Evolutionary conservation across 148 eudicot genomes (phyloP).

Genomic region (Chenopodium berlandieri): DNA sequence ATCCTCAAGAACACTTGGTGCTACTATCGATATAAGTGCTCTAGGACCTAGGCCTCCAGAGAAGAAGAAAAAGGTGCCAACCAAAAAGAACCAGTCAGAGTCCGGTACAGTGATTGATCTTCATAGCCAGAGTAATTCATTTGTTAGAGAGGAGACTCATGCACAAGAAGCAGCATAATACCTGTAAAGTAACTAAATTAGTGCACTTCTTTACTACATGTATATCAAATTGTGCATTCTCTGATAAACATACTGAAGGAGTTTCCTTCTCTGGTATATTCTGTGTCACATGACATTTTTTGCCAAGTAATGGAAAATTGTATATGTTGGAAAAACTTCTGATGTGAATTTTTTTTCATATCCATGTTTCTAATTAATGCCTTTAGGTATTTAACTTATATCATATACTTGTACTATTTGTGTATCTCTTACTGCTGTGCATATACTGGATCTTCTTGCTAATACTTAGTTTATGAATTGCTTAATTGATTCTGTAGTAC

Average conservation of each 20-base stretch:
- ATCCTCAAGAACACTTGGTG: slow-evolving; percentile 43
- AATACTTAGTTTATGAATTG: neutral
- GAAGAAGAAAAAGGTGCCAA: slow-evolving; percentile 45
- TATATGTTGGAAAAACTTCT: neutral
- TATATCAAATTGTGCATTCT: neutral
- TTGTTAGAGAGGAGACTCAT: slow-evolving; percentile 42
- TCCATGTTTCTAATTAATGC: no score
- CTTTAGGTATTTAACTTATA: no score
- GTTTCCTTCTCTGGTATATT: neutral
- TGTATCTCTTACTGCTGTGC: neutral
- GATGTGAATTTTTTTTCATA: neutral
- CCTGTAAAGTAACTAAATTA: slow-evolving; percentile 13
- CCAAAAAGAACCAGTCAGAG: slow-evolving; percentile 41
- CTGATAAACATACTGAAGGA: neutral
- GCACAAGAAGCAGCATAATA: slow-evolving; percentile 25
- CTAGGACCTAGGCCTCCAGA: slow-evolving; percentile 72
- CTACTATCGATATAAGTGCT: slow-evolving; percentile 45
- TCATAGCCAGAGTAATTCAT: slow-evolving; percentile 48
- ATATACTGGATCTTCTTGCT: neutral
- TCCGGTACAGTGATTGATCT: slow-evolving; percentile 41
- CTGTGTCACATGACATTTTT: neutral
- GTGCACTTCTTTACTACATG: neutral
- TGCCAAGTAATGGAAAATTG: neutral
- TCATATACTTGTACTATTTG: no score
- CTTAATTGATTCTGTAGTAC: neutral